phyloP scores from a whole-genome alignment of 2,329 filamentous ascomycete genomes.

The Ramichloridium luteum region DNA sequence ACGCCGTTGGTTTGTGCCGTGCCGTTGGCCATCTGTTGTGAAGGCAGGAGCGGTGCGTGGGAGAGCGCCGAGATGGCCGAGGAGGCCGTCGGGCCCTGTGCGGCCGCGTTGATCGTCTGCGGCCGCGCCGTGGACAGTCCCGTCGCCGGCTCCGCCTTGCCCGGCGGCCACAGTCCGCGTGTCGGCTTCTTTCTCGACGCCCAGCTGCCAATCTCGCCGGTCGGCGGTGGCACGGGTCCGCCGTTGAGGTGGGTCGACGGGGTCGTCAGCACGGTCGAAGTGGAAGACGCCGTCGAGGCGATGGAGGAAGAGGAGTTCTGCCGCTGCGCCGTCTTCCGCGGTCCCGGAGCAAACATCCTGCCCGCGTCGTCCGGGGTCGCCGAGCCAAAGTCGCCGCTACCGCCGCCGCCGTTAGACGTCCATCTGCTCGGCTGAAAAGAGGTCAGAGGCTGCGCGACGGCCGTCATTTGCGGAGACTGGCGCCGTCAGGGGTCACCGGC shows the following conservation, averaged over 20 bases:
- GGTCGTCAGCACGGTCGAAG: slow-evolving; percentile 53
- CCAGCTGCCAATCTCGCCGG: slow-evolving; percentile 27
- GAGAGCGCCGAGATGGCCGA: slow-evolving; percentile 51
- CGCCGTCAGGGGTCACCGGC: too few relatives aligned
- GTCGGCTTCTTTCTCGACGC: slow-evolving; percentile 39
- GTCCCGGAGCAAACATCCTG: slow-evolving; percentile 57
- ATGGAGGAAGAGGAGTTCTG: slow-evolving; percentile 86
- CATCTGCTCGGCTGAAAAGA: slow-evolving; percentile 52
- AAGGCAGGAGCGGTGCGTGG: slow-evolving; percentile 52
- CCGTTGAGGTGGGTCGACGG: slow-evolving; percentile 49
- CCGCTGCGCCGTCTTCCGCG: slow-evolving; percentile 74
- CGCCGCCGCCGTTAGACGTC: slow-evolving; percentile 49
- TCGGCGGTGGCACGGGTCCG: slow-evolving; percentile 32
- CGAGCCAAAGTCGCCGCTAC: slow-evolving; percentile 51
- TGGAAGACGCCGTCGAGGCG: slow-evolving; percentile 49
- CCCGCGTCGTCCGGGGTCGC: slow-evolving; percentile 76
- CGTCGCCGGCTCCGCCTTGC: slow-evolving; percentile 53
- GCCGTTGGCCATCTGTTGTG: slow-evolving; percentile 56
- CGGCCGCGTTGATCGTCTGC: slow-evolving; percentile 47
- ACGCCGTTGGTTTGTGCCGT: slow-evolving; percentile 47
- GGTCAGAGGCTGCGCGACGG: slow-evolving; percentile 49
- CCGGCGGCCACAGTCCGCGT: slow-evolving; percentile 50
- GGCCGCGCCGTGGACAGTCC: slow-evolving; percentile 50
- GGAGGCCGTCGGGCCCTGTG: slow-evolving; percentile 46
- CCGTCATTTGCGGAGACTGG: slow-evolving; percentile 50